Percentiles rank a stretch among this genome's conserved stretches.
Evolutionary conservation across 495 filamentous ascomycete species (phyloP).

Genomic region (Cryomyces minteri): DNA sequence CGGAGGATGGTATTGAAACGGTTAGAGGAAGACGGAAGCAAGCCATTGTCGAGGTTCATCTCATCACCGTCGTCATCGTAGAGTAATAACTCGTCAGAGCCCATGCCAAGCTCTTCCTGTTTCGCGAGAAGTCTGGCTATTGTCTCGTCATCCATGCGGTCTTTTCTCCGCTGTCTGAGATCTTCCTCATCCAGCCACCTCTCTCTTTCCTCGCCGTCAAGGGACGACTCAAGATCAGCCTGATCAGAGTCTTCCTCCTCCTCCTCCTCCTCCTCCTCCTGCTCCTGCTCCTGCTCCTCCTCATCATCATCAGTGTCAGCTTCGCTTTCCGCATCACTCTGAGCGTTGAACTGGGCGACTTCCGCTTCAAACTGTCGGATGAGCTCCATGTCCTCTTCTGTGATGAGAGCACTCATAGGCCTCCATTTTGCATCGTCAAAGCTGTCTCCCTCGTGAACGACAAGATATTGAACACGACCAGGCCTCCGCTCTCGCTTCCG

Average conservation of each 20-base stretch:
- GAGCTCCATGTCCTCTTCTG: conserved; percentile 7
- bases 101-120: conserved; percentile 48
- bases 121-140: conserved; percentile 41
- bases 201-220: conserved; percentile 3
- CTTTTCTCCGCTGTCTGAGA: conserved; percentile 13
- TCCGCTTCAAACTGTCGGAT: conserved; percentile 23
- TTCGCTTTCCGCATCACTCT: conserved; percentile 9
- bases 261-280: conserved; percentile 20
- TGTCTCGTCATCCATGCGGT: conserved; percentile 32
- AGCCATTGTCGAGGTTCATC: conserved; percentile 1
- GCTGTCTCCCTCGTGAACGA: conserved; percentile 24
- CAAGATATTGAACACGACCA: conserved; percentile 30
- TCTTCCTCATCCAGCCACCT: conserved; percentile 15
- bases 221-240: conserved; percentile 14
- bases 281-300: conserved; percentile 5
- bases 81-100: conserved; percentile 35
- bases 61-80: conserved; percentile 22
- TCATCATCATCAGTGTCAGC: conserved; percentile 12
- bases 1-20: not conserved
- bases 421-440: conserved; percentile 33
- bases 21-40: not conserved
- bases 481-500: conserved; percentile 21
- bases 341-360: not conserved
- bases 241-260: conserved; percentile 17
- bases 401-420: conserved; percentile 16